A percentile compares a stretch with the other conserved stretches of the same genome.
These are phyloP conservation scores for Magnolia sinica DNA, from an alignment of 164 flowering plant species.

Conservation along the genomic window DNA sequence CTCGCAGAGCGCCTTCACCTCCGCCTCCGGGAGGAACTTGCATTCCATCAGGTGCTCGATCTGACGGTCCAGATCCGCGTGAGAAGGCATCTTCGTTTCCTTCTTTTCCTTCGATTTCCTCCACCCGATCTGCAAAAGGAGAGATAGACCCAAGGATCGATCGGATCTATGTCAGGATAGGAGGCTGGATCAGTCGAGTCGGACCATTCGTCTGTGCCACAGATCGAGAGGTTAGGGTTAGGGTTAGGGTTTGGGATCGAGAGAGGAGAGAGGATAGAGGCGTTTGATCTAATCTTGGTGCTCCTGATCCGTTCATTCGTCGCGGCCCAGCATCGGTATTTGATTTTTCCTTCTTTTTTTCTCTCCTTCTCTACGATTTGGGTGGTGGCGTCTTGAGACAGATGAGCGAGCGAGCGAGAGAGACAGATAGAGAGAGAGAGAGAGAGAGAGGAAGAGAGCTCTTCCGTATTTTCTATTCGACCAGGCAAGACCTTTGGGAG, in stretches of 20 bases:
- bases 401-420: background rate
- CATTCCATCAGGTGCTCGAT: conserved; percentile 48
- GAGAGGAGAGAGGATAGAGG: background rate
- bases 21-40: conserved; percentile 33
- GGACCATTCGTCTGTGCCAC: background rate
- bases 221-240: background rate
- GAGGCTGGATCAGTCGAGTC: conserved; percentile 3
- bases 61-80: conserved; percentile 46
- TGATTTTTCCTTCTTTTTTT: too few species aligned
- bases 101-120: background rate
- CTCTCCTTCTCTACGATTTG: background rate
- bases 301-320: background rate
- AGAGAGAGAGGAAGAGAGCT: too few species aligned
- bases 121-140: conserved; percentile 13
- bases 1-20: conserved; percentile 37
- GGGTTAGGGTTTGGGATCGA: conserved; percentile 2
- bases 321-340: background rate
- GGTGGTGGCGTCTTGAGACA: background rate
- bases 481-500: background rate
- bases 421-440: background rate
- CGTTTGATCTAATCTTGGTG: background rate
- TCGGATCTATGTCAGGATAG: conserved; percentile 2
- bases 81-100: conserved; percentile 32
- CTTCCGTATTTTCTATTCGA: too few species aligned
- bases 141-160: conserved; percentile 2